Percentiles rank a stretch among this genome's conserved stretches.
Evolutionary conservation across 2,329 filamentous ascomycete genomes (phyloP).

Genomic region (Nannizzia gypsea): DNA sequence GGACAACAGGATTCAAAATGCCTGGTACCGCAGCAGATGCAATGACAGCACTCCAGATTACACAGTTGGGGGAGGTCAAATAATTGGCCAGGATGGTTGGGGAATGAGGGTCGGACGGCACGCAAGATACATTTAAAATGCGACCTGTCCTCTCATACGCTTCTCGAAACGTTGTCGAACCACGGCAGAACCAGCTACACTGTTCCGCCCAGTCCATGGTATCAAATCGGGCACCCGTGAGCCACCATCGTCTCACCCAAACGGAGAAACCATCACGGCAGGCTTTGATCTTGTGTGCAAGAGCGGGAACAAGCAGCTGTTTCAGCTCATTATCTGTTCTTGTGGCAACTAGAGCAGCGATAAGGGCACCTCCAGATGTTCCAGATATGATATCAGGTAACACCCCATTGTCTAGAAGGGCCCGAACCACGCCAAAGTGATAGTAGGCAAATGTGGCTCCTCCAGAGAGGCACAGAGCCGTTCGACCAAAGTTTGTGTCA

Average conservation of each 20-base stretch:
- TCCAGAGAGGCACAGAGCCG: slow-evolving; percentile 82
- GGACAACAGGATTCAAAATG: slow-evolving; percentile 87
- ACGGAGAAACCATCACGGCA: slow-evolving; percentile 65
- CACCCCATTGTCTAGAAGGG: slow-evolving; percentile 71
- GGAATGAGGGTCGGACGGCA: slow-evolving; percentile 89
- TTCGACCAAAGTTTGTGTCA: slow-evolving; percentile 81
- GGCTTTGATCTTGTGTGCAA: slow-evolving; percentile 74
- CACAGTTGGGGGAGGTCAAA: slow-evolving; percentile 86
- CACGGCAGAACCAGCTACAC: slow-evolving; percentile 80
- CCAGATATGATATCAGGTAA: slow-evolving; percentile 92
- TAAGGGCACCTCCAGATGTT: slow-evolving; percentile 83
- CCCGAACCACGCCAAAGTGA: slow-evolving; percentile 85
- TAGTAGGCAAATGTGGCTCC: slow-evolving; percentile 95
- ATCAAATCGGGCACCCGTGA: slow-evolving; percentile 87
- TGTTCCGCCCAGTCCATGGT: slow-evolving; percentile 79
- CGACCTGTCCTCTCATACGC: slow-evolving; percentile 88
- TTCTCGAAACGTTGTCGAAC: slow-evolving; percentile 87
- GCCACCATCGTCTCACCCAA: slow-evolving; percentile 80
- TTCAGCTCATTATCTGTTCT: slow-evolving; percentile 86
- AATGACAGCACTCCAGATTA: slow-evolving; percentile 94
- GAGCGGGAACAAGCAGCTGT: slow-evolving; percentile 67
- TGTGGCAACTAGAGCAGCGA: slow-evolving; percentile 77
- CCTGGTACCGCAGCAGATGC: slow-evolving; percentile 92
- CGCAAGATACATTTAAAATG: slow-evolving; percentile 89
- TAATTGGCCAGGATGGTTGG: slow-evolving; percentile 90